These are phyloP conservation scores for Axilococcus clingmanii DNA, from an alignment of 139 green algal species.

Conservation along the genomic window DNA sequence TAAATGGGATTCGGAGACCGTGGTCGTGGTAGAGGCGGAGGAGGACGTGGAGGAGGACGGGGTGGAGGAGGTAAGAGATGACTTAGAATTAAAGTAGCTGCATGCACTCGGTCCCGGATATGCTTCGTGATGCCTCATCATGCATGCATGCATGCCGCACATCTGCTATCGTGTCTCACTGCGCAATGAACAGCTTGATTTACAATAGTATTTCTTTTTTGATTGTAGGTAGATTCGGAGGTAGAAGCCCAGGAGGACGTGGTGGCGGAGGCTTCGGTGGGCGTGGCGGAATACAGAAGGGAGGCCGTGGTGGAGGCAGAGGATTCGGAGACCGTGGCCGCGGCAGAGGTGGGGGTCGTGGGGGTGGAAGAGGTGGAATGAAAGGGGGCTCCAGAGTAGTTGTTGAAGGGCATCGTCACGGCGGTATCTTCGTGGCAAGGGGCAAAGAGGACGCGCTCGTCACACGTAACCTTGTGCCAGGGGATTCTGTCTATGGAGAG, in stretches of 20 bases:
- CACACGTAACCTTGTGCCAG: conserved; percentile 92
- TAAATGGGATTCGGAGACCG: too few relatives aligned
- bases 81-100: too few relatives aligned
- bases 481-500: conserved; percentile 96
- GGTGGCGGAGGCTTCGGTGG: conserved; percentile 31
- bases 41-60: conserved; percentile 43
- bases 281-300: conserved; percentile 8
- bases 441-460: conserved; percentile 84
- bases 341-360: conserved; percentile 27
- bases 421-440: conserved; percentile 94
- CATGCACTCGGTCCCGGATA: too few relatives aligned
- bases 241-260: conserved; percentile 28
- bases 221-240: conserved; percentile 5
- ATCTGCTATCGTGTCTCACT: too few relatives aligned
- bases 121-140: too few relatives aligned
- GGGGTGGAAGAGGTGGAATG: conserved; percentile 71
- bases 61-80: too few relatives aligned
- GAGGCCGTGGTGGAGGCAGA: conserved; percentile 22
- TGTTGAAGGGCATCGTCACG: conserved; percentile 90
- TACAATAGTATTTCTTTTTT: too few relatives aligned
- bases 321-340: conserved; percentile 25
- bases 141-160: too few relatives aligned
- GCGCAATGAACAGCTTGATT: too few relatives aligned
- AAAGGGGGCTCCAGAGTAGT: conserved; percentile 63
- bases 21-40: conserved; percentile 31